Evolutionary conservation across 805 yeast species (phyloP), one percentile per base, ranked within the genome.

Genomic region (Starmera dryadoides): DNA sequence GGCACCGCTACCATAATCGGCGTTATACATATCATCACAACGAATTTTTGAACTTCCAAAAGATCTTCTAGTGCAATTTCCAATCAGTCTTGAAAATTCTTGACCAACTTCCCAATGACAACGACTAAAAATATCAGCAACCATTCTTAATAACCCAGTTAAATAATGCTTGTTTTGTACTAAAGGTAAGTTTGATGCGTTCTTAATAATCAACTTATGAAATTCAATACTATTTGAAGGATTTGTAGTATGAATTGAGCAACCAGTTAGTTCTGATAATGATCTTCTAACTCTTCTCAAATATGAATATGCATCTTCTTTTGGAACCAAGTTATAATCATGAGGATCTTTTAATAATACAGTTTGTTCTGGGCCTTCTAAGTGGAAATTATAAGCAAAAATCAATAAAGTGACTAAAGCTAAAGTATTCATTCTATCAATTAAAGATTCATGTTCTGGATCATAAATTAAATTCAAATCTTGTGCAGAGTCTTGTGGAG

Each of bases 31-130:
- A 42, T 69, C 66, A 37, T 68, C 70, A 49, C 79, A 68, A 4
- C 71, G 63, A 3, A 65, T 61, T 19, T 63, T 60, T n/a, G 56
- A 45, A 36, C 68, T 62, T 2, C 83, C 84, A 37, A 73, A 54
- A 42, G 77, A 66, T 46, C 86, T 60, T 38, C 69, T 71, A 23
- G 69, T 65, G 55, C 83, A 78, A 47, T 77, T 75, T 37, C 62
- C 56, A 34, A 79, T 59, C 42, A 80, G 58, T 39, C 67, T 66
- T 1, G 79, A 68, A 44, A 75, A 68, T 50, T 80, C 87, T 35
- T 62, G 60, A 11, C 79, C 79, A 37, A 79, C 60, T 35, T 75
- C 75, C 77, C 81, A 80, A 37, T 69, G 66, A 37, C 74, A 64
- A 16, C 53, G 55, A 25, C 52, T 53, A 41, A 69, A 62, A 29